Conservation (phyloP, 2,329 filamentous ascomycete species). For the Talaromyces pinophilus region DNA sequence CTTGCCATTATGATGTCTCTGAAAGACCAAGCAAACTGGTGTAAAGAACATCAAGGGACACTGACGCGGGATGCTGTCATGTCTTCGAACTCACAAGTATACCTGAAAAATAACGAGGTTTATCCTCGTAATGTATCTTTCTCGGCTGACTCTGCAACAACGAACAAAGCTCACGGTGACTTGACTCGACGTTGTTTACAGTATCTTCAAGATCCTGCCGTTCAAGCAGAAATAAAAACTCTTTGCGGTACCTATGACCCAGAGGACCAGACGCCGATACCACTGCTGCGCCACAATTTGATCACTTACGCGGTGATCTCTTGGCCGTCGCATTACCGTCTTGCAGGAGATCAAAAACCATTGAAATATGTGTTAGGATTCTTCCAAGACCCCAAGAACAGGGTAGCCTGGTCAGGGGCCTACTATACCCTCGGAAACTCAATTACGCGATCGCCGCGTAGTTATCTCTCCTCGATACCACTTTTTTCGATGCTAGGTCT, state of each 20-base stretch:
- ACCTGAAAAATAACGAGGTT: neutral
- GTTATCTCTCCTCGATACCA: neutral
- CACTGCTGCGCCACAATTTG: neutral
- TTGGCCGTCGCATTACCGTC: neutral
- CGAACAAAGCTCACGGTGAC: neutral
- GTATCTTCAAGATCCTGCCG: neutral
- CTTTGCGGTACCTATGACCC: neutral
- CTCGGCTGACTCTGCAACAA: neutral
- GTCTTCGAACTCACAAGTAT: neutral
- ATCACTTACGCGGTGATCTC: neutral
- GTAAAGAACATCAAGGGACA: neutral
- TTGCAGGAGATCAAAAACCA: neutral
- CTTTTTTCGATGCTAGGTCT: conserved; percentile 1
- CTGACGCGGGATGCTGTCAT: neutral
- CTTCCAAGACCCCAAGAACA: neutral
- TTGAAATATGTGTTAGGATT: neutral
- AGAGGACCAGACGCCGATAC: neutral
- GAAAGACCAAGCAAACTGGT: neutral
- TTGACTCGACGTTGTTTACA: neutral
- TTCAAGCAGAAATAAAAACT: neutral
- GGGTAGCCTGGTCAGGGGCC: neutral
- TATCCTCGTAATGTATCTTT: neutral
- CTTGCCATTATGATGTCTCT: neutral
- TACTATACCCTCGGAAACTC: neutral
- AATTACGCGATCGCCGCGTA: neutral